Evolutionary conservation across 352 stramenopile genomes (phyloP).

Genomic region (Peronospora destructor): DNA sequence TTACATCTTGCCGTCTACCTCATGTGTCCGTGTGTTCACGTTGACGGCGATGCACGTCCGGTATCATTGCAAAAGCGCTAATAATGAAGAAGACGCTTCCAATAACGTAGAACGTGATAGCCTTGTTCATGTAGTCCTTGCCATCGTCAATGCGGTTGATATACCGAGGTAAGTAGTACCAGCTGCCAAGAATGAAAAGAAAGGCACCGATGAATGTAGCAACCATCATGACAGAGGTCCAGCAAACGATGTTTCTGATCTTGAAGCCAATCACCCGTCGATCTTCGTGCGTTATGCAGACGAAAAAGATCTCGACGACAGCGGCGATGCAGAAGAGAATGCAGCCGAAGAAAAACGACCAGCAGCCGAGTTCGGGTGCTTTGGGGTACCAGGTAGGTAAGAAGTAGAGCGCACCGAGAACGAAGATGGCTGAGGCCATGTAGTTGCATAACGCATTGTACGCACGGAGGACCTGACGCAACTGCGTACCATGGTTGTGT

Average conservation of each 20-base stretch:
- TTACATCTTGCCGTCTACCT: conserved; percentile 26
- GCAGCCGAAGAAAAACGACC: conserved; percentile 65
- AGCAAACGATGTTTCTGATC: conserved; percentile 51
- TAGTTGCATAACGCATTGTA: conserved; percentile 61
- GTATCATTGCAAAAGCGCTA: conserved; percentile 51
- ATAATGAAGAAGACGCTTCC: conserved; percentile 78
- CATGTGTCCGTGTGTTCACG: conserved; percentile 9
- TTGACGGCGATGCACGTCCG: conserved; percentile 48
- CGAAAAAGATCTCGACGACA: conserved; percentile 58
- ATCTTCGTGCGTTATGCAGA: conserved; percentile 56
- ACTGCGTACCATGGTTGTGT: conserved; percentile 43
- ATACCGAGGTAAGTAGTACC: conserved; percentile 74
- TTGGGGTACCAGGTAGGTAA: conserved; percentile 66
- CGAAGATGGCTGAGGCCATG: conserved; percentile 62
- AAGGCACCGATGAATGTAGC: conserved; percentile 60
- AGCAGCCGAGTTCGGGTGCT: conserved; percentile 59
- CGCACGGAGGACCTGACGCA: conserved; percentile 47
- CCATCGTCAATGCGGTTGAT: conserved; percentile 52
- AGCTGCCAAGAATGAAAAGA: conserved; percentile 73
- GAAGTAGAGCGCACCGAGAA: conserved; percentile 76
- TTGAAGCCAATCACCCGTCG: conserved; percentile 36
- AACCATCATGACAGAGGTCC: conserved; percentile 37
- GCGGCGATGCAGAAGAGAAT: conserved; percentile 56
- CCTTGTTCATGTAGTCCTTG: conserved; percentile 66
- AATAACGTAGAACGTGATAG: conserved; percentile 66